Evolutionary conservation across 441 rosid species (phyloP).

Genomic region (Rhodomyrtus psidioides): DNA sequence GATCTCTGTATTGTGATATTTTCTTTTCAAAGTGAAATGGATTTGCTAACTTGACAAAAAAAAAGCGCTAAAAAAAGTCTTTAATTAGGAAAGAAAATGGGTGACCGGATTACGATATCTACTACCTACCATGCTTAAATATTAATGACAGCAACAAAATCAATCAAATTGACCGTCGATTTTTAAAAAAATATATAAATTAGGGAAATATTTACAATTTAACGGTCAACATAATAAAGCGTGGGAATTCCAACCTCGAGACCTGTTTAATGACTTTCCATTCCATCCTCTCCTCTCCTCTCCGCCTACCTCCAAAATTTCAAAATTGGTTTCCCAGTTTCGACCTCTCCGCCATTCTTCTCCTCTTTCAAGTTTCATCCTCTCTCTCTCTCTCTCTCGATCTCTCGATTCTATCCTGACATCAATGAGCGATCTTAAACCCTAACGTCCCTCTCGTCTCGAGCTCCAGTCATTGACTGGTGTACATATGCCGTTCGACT

Average conservation of each 20-base stretch:
- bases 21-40: not conserved
- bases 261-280: not conserved
- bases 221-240: not conserved
- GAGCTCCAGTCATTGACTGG: not conserved
- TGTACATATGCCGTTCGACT: not conserved
- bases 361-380: not conserved
- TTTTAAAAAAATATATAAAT: not conserved
- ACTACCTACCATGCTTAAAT: not conserved
- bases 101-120: not conserved
- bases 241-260: not conserved
- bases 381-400: not conserved
- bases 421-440: not conserved
- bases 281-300: not conserved
- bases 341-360: constrained; percentile 42
- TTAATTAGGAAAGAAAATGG: not conserved
- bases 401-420: not conserved
- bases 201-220: not conserved
- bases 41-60: not conserved
- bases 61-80: not conserved
- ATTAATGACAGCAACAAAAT: not conserved
- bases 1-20: no score
- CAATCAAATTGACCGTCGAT: not conserved
- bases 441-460: not conserved
- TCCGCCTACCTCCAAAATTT: not conserved
- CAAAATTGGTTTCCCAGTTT: constrained; percentile 16